Base-by-base conservation (phyloP, 2,329 filamentous ascomycete genomes). In the Clarireedia monteithiana region DNA sequence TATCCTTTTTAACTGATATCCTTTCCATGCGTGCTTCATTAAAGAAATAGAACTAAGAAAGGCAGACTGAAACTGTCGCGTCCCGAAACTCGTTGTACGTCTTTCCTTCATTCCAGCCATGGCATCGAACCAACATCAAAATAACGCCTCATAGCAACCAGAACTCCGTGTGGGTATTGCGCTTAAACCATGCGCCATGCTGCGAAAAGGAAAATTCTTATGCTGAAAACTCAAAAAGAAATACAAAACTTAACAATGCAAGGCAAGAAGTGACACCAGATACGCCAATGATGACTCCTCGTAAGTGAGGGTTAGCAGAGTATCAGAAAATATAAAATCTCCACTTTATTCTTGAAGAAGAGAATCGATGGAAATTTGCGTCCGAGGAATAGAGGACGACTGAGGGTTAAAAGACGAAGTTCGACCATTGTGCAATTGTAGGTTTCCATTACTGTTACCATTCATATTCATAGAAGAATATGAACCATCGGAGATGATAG, bases 311-410 rank as follows among this genome's bases (percentile, higher is more conserved):
- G 30, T 34, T 34, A 34, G 12, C 30, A 12, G 10, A 34, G 30
- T 12, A 34, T 34, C 30, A 12, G 30, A 34, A 34, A 34, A 10
- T 34, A 34, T 34, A 4, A 34, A 34, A 47, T 26, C 12, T 47
- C 49, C 12, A 27, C 17, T 20, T 24, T 17, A 24, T 24, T 17
- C 24, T 42, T 24, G 30, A 12, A 57, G 39, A 17, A 57, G 38
- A 23, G 55, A 53, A 23, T 24, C 27, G 20, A 57, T 57, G 23
- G 55, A 46, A 44, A 57, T 57, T 20, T 52, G 20, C 20, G 44
- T 49, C 38, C 55, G 42, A 26, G 55, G 27, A 52, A 12, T 44
- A 15, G 51, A 23, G 9, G 51, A 48, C 27, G 52, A 44, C 17
- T 38, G 36, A 26, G 23, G 15, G 6, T 50, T 50, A 10, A 47